phyloP scores from a whole-genome alignment of 2,329 filamentous ascomycete genomes.

The Stylonectria norvegica region DNA sequence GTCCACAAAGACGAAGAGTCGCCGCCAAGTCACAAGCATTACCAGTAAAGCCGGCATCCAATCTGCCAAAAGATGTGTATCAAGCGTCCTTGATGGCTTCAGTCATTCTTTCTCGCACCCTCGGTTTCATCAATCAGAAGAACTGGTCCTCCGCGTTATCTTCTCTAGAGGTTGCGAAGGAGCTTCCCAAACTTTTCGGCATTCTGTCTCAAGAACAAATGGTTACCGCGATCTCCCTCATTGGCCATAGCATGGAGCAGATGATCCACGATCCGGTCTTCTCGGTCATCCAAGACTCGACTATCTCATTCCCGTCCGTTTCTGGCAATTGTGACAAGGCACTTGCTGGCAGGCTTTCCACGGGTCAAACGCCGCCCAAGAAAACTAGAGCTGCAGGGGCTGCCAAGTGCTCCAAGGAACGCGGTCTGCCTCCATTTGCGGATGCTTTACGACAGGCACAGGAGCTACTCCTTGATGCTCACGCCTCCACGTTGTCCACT shows the following conservation, averaged over 20 bases:
- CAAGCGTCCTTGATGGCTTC: constrained; percentile 36
- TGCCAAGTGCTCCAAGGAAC: constrained; percentile 30
- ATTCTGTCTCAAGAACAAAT: constrained; percentile 51
- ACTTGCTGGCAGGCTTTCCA: constrained; percentile 34
- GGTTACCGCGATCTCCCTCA: constrained; percentile 63
- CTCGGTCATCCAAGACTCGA: constrained; percentile 88
- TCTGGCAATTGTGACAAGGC: constrained; percentile 40
- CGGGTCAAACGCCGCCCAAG: constrained; percentile 36
- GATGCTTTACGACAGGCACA: constrained; percentile 63
- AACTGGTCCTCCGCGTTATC: constrained; percentile 58
- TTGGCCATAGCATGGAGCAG: constrained; percentile 65
- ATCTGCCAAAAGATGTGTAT: constrained; percentile 32
- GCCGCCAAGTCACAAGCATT: constrained; percentile 24
- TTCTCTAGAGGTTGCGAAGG: constrained; percentile 50
- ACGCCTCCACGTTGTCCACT: constrained; percentile 52
- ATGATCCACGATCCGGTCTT: constrained; percentile 80
- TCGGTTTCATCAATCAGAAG: constrained; percentile 45
- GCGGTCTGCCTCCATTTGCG: constrained; percentile 44
- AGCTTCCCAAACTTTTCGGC: constrained; percentile 40
- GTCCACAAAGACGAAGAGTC: constrained; percentile 19
- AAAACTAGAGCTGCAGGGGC: constrained; percentile 24
- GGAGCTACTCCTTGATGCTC: constrained; percentile 61
- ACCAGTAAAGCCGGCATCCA: constrained; percentile 12
- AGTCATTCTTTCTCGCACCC: constrained; percentile 38
- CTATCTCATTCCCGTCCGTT: constrained; percentile 78